Evolutionary conservation across 257 asterid genomes (phyloP), one percentile per base, ranked within the genome.

Genomic region (Capsicum baccatum): DNA sequence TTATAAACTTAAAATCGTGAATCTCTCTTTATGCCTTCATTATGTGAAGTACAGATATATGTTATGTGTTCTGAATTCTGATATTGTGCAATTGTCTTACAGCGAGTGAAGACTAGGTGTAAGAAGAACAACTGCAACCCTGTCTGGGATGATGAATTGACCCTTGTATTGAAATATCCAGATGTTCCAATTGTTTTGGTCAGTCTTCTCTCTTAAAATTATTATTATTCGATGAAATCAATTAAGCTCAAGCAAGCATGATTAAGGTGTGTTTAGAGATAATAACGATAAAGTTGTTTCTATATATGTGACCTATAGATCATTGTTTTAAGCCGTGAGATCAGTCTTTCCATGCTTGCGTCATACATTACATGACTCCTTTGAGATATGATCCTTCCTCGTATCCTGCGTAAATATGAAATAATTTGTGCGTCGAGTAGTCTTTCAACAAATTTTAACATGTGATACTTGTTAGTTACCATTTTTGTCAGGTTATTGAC

Each of bases 91-190:
- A 50, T 82, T 79, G 9, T 37, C 9, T 80, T 88, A 88, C 93
- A 95, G 97, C 89, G 66, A 69, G 97, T 95, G 79, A 95, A 87
- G 90, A 93, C 99, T 35, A 83, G 90, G 60, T 97, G 92, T 21
- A 88, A 93, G 79, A 89, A 88, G 68, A 90, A 90, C 39, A 93
- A 86, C 89, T 88, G 94, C 96, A 89, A 91, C 86, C 98, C 99
- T 13, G 85, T 83, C 1, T 95, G 99, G 99, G 87, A 94, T 57
- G 96, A 94, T 81, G 94, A 91, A 85, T 88, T 95, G 69, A 94
- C 97, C 4, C 89, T 95, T 88, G 88, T 88, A 44, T 83, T 95
- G 1, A 92, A 85, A 89, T 89, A 94, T 91, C 82, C 91, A 5
- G 81, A 87, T 63, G 83, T 79, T 54, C 99, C 97, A 42, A 88